Evolutionary conservation across 306 rosid species (phyloP).

Genomic region (Coriaria nepalensis): DNA sequence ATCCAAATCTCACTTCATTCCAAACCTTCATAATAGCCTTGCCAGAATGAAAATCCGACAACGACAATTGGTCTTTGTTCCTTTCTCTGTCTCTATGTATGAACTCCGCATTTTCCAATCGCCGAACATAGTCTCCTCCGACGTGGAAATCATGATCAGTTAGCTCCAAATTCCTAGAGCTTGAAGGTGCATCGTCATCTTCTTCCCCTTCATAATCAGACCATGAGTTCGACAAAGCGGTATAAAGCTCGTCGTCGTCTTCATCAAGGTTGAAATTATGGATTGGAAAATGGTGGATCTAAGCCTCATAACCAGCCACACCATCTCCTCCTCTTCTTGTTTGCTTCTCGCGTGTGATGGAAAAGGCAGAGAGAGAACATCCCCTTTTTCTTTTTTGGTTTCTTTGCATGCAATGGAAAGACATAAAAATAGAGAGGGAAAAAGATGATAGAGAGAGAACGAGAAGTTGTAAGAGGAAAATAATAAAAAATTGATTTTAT

Average conservation of each 20-base stretch:
- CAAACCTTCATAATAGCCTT: constrained; percentile 39
- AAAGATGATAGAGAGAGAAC: too few species aligned
- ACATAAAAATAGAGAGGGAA: too few species aligned
- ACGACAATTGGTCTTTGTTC: constrained; percentile 22
- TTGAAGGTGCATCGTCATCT: constrained; percentile 10
- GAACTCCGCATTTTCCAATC: constrained; percentile 17
- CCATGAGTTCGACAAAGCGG: background rate
- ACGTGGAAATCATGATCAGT: constrained; percentile 12
- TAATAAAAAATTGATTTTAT: too few species aligned
- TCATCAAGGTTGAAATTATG: background rate
- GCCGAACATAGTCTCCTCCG: constrained; percentile 9
- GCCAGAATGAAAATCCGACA: constrained; percentile 22
- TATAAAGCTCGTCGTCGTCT: constrained; percentile 11
- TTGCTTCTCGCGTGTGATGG: too few species aligned
- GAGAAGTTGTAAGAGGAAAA: too few species aligned
- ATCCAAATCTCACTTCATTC: constrained; percentile 31
- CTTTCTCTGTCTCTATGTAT: background rate
- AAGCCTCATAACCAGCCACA: too few species aligned
- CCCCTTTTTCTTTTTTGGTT: too few species aligned
- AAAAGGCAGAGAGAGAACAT: too few species aligned
- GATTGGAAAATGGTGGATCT: too few species aligned
- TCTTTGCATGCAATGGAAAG: too few species aligned
- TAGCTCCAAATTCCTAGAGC: background rate
- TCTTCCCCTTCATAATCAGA: constrained; percentile 4
- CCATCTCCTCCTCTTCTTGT: too few species aligned